Conservation (phyloP, 768 basidiomycete species). For the Hygrocybe coccinea region DNA sequence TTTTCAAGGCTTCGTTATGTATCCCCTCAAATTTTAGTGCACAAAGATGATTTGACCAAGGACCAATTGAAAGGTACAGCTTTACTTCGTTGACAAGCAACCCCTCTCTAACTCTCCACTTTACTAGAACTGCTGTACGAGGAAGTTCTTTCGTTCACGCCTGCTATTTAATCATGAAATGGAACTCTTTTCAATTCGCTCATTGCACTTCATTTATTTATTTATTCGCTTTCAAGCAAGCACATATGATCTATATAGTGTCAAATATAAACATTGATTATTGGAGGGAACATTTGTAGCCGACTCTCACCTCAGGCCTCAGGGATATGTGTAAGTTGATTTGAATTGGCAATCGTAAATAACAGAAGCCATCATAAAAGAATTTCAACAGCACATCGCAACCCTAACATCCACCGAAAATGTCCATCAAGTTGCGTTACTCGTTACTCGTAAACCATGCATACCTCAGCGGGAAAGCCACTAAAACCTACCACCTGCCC, state of each 20-base stretch:
- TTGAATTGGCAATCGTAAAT: neutral
- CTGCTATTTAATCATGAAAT: slow-evolving; percentile 44
- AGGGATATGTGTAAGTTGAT: too few species aligned
- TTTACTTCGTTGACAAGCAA: too few species aligned
- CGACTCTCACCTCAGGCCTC: too few species aligned
- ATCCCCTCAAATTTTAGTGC: slow-evolving; percentile 37
- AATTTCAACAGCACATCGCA: too few species aligned
- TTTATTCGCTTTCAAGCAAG: neutral
- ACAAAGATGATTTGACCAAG: slow-evolving; percentile 72
- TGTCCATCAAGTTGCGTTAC: slow-evolving; percentile 1
- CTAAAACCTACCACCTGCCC: slow-evolving; percentile 45
- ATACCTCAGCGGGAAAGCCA: too few species aligned
- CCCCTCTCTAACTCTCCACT: slow-evolving; percentile 8
- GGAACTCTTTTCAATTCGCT: neutral
- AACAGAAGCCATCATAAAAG: too few species aligned
- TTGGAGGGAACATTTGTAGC: slow-evolving; percentile 4
- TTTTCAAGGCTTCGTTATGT: slow-evolving; percentile 1
- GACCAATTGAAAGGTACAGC: slow-evolving; percentile 61
- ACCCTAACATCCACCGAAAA: too few species aligned
- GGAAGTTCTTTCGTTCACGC: slow-evolving; percentile 74
- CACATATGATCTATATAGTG: slow-evolving; percentile 9
- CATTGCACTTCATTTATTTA: neutral
- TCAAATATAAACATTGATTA: neutral
- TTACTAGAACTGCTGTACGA: slow-evolving; percentile 66
- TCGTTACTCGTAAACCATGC: too few species aligned